Conservation (phyloP, 768 basidiomycete genomes). For the Leccinellum albellum region DNA sequence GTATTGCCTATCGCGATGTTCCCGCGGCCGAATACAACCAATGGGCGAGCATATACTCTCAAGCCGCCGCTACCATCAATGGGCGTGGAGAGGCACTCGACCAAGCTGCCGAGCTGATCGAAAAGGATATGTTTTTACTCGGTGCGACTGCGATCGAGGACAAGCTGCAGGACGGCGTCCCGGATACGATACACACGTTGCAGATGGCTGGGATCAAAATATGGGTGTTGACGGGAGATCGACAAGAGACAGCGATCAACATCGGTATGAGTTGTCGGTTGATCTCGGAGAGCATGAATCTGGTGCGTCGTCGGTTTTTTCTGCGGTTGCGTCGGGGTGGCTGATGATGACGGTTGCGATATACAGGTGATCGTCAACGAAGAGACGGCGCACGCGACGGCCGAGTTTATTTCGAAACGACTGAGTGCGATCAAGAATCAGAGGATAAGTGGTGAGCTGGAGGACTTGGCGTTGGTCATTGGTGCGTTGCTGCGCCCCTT, state of each 20-base stretch:
- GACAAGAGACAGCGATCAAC: slow-evolving; percentile 99
- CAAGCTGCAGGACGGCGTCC: slow-evolving; percentile 97
- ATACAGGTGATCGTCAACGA: slow-evolving; percentile 91
- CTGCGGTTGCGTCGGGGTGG: background rate
- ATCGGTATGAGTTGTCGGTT: slow-evolving; percentile 97
- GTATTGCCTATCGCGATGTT: slow-evolving; percentile 91
- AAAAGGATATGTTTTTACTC: slow-evolving; percentile 87
- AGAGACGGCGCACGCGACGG: slow-evolving; percentile 72
- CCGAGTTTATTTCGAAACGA: slow-evolving; percentile 84
- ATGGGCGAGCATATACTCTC: slow-evolving; percentile 85
- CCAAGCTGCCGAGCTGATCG: slow-evolving; percentile 91
- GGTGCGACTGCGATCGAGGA: slow-evolving; percentile 99
- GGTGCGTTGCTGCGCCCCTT: slow-evolving; percentile 46
- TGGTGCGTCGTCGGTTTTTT: slow-evolving; percentile 45
- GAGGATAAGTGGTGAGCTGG: slow-evolving; percentile 83
- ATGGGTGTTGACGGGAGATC: slow-evolving; percentile 97
- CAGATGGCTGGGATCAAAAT: slow-evolving; percentile 99
- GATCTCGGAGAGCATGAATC: slow-evolving; percentile 97
- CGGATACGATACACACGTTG: slow-evolving; percentile 94
- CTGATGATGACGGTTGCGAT: background rate
- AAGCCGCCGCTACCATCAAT: slow-evolving; percentile 92
- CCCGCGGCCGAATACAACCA: slow-evolving; percentile 85
- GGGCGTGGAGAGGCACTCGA: slow-evolving; percentile 95
- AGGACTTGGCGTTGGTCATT: slow-evolving; percentile 93
- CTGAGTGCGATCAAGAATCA: slow-evolving; percentile 92